These are phyloP conservation scores for Ilex aquifolium DNA, from an alignment of 257 asterid species.

Conservation along the genomic window DNA sequence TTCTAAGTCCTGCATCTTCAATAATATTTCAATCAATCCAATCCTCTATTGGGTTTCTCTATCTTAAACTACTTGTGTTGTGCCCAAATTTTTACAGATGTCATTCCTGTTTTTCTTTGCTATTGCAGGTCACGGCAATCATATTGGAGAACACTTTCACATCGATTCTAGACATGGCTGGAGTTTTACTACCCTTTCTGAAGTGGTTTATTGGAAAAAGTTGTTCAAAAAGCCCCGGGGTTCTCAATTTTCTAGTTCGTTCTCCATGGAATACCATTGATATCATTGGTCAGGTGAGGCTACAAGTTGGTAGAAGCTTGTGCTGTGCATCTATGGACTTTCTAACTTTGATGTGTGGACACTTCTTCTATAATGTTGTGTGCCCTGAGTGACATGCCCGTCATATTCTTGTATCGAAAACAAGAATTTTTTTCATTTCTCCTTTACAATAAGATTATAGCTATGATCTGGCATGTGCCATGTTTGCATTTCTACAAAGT, in stretches of 20 bases:
- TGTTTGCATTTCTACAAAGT: too few relatives aligned
- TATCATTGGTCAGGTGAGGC: conserved; percentile 74
- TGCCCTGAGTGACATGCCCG: background rate
- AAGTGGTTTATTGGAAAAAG: conserved; percentile 90
- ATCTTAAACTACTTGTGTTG: background rate
- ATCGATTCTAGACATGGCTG: conserved; percentile 98
- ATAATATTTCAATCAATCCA: background rate
- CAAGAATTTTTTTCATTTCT: too few relatives aligned
- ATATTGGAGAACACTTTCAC: conserved; percentile 94
- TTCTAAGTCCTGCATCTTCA: background rate
- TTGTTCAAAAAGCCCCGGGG: conserved; percentile 64
- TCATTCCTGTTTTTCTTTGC: conserved; percentile 6
- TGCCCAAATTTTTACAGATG: conserved; percentile 10
- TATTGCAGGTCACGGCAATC: conserved; percentile 66
- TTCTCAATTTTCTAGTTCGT: conserved; percentile 80
- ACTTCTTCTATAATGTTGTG: background rate
- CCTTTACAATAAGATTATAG: too few relatives aligned
- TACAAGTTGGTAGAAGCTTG: background rate
- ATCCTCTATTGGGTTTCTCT: background rate
- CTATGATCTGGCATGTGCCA: too few relatives aligned
- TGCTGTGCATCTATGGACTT: background rate
- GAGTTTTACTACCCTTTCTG: conserved; percentile 78
- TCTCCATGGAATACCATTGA: conserved; percentile 97
- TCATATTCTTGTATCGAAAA: background rate
- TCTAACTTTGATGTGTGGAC: background rate